phyloP scores from a whole-genome alignment of 2,329 filamentous ascomycete genomes.

The Harringtonia aguacate region DNA sequence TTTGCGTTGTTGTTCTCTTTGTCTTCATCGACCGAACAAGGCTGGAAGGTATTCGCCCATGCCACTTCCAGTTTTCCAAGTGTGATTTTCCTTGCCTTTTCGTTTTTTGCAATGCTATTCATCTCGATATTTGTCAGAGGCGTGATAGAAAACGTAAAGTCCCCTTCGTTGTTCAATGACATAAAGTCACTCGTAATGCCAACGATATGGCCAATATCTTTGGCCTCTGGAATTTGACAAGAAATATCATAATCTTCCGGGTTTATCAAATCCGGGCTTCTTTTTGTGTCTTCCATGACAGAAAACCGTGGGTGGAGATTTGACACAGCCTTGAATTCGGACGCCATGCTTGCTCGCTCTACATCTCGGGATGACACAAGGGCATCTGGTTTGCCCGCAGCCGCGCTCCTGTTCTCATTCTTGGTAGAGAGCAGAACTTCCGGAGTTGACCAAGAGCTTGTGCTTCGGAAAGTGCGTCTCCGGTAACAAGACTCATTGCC shows the following conservation, averaged over 20 bases:
- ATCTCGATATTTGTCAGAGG: constrained; percentile 1
- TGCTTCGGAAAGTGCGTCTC: too few species aligned
- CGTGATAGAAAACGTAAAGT: constrained; percentile 8
- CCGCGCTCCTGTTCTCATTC: too few species aligned
- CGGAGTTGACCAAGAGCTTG: too few species aligned
- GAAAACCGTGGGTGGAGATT: too few species aligned
- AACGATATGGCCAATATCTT: background rate
- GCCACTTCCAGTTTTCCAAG: constrained; percentile 3
- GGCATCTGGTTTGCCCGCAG: too few species aligned
- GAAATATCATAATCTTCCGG: background rate
- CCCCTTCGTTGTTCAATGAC: background rate
- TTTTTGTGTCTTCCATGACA: background rate
- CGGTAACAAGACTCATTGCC: too few species aligned
- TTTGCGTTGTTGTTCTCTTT: background rate
- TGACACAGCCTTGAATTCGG: too few species aligned
- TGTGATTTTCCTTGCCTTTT: background rate
- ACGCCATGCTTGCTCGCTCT: too few species aligned
- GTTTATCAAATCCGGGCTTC: background rate
- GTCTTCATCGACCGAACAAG: background rate
- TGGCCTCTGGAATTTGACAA: background rate
- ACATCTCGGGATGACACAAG: too few species aligned
- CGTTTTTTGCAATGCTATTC: background rate
- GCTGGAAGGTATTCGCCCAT: too few species aligned
- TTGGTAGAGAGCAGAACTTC: too few species aligned
- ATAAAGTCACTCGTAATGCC: constrained; percentile 1